These are phyloP conservation scores for Ascochyta viciae-villosae DNA, from an alignment of 2,329 filamentous ascomycete genomes.

Conservation along the genomic window DNA sequence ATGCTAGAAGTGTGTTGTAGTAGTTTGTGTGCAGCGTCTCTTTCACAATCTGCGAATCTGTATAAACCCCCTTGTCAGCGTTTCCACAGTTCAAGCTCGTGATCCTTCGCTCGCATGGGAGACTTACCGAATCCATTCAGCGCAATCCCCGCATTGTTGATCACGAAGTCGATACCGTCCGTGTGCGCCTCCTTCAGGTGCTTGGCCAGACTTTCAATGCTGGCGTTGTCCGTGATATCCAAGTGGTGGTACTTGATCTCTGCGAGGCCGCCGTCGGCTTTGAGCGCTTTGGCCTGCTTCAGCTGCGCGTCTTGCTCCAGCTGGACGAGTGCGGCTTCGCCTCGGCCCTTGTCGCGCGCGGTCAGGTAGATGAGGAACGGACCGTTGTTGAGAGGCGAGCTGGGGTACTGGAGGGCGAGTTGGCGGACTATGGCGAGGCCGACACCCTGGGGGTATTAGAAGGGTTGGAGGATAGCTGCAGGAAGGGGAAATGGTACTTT, in stretches of 20 bases:
- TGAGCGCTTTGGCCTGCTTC: conserved; percentile 56
- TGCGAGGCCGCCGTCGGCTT: conserved; percentile 43
- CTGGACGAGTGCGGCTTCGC: conserved; percentile 55
- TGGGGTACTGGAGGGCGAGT: conserved; percentile 61
- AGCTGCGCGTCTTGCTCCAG: conserved; percentile 55
- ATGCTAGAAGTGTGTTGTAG: conserved; percentile 58
- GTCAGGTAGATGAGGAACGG: conserved; percentile 62
- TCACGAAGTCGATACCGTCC: conserved; percentile 59
- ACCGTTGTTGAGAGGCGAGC: conserved; percentile 56
- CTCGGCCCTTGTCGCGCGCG: conserved; percentile 57
- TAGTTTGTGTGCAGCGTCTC: conserved; percentile 61
- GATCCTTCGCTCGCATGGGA: neutral
- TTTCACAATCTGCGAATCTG: conserved; percentile 56
- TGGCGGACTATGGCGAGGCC: conserved; percentile 61
- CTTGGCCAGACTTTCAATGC: conserved; percentile 53
- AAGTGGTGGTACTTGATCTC: conserved; percentile 58
- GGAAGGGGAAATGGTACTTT: conserved; percentile 46
- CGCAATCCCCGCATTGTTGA: conserved; percentile 63
- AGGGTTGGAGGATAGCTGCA: neutral
- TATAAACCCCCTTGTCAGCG: too few relatives aligned
- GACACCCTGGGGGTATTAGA: conserved; percentile 46
- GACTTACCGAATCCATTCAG: conserved; percentile 54
- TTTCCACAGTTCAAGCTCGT: too few relatives aligned
- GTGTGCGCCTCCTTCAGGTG: conserved; percentile 55
- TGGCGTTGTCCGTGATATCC: conserved; percentile 57